phyloP scores from a whole-genome alignment of 2,329 filamentous ascomycete genomes.

The Sporothrix variecibatus region DNA sequence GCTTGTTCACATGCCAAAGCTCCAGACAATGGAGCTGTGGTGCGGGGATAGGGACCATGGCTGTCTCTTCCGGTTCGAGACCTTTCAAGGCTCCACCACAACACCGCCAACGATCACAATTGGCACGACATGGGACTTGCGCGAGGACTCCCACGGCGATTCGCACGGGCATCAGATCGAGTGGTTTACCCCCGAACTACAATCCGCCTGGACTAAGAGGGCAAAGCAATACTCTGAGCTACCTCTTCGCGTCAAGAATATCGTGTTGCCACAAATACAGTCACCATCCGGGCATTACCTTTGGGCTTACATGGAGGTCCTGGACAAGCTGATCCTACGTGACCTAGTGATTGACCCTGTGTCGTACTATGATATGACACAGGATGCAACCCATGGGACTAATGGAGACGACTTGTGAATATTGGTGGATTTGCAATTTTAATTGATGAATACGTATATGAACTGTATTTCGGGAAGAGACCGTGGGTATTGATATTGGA shows the following conservation, averaged over 20 bases:
- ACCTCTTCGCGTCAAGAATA: neutral
- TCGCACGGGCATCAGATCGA: neutral
- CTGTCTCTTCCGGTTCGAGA: neutral
- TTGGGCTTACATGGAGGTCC: neutral
- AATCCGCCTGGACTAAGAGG: neutral
- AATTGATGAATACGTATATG: neutral
- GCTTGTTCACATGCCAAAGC: neutral
- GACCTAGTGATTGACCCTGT: constrained; percentile 7
- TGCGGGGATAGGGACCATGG: neutral
- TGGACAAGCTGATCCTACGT: neutral
- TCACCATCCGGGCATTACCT: neutral
- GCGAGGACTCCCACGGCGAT: no score
- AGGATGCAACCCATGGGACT: neutral
- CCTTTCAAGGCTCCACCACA: neutral
- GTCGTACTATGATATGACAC: neutral
- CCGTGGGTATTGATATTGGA: neutral
- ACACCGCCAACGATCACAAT: neutral
- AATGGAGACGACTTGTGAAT: neutral
- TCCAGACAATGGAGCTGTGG: neutral
- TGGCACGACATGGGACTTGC: neutral
- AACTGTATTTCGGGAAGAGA: neutral
- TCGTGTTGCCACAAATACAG: neutral
- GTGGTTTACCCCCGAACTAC: neutral
- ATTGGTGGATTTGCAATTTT: neutral
- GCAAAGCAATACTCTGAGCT: neutral